These are phyloP conservation scores for Candida palmyrensis DNA, from an alignment of 805 yeast species.

Conservation along the genomic window DNA sequence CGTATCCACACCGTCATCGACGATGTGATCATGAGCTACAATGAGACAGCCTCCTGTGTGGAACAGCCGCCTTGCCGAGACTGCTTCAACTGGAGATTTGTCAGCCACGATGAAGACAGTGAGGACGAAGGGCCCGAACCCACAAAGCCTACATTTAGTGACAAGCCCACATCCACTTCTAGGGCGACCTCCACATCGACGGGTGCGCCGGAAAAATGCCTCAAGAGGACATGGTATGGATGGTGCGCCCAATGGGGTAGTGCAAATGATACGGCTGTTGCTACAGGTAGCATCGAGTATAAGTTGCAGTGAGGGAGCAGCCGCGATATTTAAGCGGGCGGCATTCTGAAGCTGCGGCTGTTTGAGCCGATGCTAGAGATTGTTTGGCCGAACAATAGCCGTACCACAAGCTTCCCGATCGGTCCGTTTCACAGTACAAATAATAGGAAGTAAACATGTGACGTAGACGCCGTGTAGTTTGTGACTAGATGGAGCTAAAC, in stretches of 20 bases:
- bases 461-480: too few relatives aligned
- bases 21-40: slow-evolving; percentile 65
- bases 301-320: too few relatives aligned
- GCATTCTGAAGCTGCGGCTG: too few relatives aligned
- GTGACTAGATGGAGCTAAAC: too few relatives aligned
- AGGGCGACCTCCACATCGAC: slow-evolving; percentile 9
- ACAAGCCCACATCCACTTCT: slow-evolving; percentile 5
- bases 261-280: slow-evolving; percentile 15
- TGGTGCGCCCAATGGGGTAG: slow-evolving; percentile 47
- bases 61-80: slow-evolving; percentile 82
- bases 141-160: not conserved
- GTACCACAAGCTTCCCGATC: too few relatives aligned
- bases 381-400: too few relatives aligned
- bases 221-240: slow-evolving; percentile 65
- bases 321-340: too few relatives aligned
- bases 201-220: slow-evolving; percentile 38
- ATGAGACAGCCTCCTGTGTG: slow-evolving; percentile 69
- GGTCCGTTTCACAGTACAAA: too few relatives aligned
- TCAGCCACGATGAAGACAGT: slow-evolving; percentile 40
- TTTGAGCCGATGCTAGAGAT: too few relatives aligned
- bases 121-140: not conserved
- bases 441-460: too few relatives aligned
- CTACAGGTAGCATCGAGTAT: too few relatives aligned
- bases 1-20: slow-evolving; percentile 88
- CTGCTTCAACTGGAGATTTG: slow-evolving; percentile 84